Conservation (phyloP, 805 yeast species). For the Ogataea paradorogensis region DNA sequence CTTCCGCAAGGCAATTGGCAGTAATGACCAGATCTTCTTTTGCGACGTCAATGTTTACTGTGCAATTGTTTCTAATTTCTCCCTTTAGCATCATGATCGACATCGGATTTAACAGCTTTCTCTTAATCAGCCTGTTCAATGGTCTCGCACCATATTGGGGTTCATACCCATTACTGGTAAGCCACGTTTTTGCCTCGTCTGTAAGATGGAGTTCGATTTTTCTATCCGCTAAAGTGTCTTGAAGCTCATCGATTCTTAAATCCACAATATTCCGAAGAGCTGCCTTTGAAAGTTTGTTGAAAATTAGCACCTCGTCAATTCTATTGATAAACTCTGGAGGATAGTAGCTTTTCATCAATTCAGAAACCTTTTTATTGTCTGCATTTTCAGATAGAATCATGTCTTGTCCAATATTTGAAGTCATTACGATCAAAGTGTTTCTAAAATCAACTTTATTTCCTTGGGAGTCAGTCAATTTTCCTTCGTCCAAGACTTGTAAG, state of each 20-base stretch:
- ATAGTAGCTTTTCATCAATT: constrained; percentile 66
- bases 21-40: constrained; percentile 28
- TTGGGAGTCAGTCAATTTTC: constrained; percentile 89
- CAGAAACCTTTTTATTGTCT: constrained; percentile 59
- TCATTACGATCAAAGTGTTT: constrained; percentile 93
- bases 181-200: constrained; percentile 69
- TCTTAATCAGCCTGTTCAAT: constrained; percentile 83
- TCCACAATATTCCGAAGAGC: constrained; percentile 81
- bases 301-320: constrained; percentile 88
- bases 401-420: constrained; percentile 95
- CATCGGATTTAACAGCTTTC: constrained; percentile 81
- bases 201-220: constrained; percentile 57
- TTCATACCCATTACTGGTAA: constrained; percentile 86
- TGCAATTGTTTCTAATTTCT: constrained; percentile 58
- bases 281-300: constrained; percentile 79
- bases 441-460: constrained; percentile 93
- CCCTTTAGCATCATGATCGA: constrained; percentile 80
- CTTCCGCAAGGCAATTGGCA: neutral
- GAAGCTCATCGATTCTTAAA: constrained; percentile 77
- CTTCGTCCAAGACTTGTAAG: constrained; percentile 93
- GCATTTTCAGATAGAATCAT: constrained; percentile 67
- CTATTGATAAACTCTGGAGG: constrained; percentile 97
- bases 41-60: constrained; percentile 47
- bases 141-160: constrained; percentile 95
- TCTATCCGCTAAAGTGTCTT: constrained; percentile 72